Base-by-base conservation (phyloP, 1,284 basidiomycete genomes). In the Malassezia brasiliensis region DNA sequence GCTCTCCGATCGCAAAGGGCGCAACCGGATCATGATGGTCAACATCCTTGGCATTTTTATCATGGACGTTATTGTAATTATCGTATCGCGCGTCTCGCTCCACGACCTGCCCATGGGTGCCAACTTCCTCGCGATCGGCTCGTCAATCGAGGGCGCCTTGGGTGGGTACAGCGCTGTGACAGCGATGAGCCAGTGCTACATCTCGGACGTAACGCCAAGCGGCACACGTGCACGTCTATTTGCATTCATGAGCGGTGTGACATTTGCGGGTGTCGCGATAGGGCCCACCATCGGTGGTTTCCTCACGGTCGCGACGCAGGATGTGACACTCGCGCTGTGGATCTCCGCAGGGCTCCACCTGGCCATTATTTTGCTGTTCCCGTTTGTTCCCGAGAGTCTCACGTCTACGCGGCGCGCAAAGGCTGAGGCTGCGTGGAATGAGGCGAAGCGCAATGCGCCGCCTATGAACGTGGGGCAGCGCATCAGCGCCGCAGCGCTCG, bases 81-180 rank as follows among this genome's bases (percentile, higher is more conserved):
- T 49, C 17, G 39, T 59, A 15, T 57, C 52, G 3, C 47, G 61
- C 15, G 59, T 71, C 4, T 62, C 68, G 5, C 48, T 61, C 38
- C 39, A 51, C 50, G 53, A 49, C 37, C 50, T 62, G 40, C 64
- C 56, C 14, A 79, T 84, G 20, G 77, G 80, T 22, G 83, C 88
- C 65, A 83, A 86, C 67, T 78, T 91, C 39, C 79, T 96, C n/a
- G 77, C 93, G 19, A 63, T 91, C 44, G 85, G 88, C 2, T 86
- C 89, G 0, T 75, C 84, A 30, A 76, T 90, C 28, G 90, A 94
- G 67, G 90, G 90, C 14, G 71, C 85, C 2, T 79, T 90, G 4
- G 90, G 90, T 20, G 88, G 90, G n/a, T 86, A 85, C 80, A 82
- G 85, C 5, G 85, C 87, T 0, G 77, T 90, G 10, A 82, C 84